Conservation (phyloP, 2,329 filamentous ascomycete species). For the Diaporthe vexans region DNA sequence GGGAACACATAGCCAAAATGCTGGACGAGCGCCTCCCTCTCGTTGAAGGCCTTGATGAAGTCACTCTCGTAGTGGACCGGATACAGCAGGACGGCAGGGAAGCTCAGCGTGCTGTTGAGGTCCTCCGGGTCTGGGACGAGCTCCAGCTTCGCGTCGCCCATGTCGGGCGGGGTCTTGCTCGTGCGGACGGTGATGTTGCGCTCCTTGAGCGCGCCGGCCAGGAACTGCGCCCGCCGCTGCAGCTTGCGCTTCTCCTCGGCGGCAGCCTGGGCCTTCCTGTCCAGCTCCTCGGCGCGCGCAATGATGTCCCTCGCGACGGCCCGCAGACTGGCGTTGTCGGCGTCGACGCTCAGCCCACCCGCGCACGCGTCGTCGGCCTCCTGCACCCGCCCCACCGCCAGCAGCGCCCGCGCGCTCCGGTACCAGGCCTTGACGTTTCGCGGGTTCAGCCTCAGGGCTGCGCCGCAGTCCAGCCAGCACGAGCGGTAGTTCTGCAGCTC, state of each 20-base stretch:
- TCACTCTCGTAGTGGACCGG: constrained; percentile 86
- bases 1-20: constrained; percentile 91
- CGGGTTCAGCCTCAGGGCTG: constrained; percentile 83
- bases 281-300: constrained; percentile 64
- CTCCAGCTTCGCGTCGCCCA: constrained; percentile 83
- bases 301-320: constrained; percentile 74
- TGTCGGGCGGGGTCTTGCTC: constrained; percentile 82
- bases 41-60: constrained; percentile 89
- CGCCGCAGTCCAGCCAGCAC: constrained; percentile 87
- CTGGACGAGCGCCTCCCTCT: constrained; percentile 80
- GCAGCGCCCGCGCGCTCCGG: constrained; percentile 82
- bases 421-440: constrained; percentile 92
- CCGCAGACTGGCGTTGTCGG: constrained; percentile 76
- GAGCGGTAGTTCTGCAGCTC: constrained; percentile 90
- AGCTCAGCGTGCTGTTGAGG: constrained; percentile 77
- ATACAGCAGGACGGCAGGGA: constrained; percentile 89
- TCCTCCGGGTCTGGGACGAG: constrained; percentile 82
- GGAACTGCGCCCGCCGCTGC: constrained; percentile 69
- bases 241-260: constrained; percentile 65
- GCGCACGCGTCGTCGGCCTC: constrained; percentile 87
- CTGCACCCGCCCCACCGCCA: constrained; percentile 81
- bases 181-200: constrained; percentile 77
- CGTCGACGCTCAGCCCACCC: constrained; percentile 80
- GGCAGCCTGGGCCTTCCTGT: constrained; percentile 54
- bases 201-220: constrained; percentile 76